Evolutionary conservation across 164 flowering plant genomes (phyloP).

Genomic region (Houttuynia cordata): DNA sequence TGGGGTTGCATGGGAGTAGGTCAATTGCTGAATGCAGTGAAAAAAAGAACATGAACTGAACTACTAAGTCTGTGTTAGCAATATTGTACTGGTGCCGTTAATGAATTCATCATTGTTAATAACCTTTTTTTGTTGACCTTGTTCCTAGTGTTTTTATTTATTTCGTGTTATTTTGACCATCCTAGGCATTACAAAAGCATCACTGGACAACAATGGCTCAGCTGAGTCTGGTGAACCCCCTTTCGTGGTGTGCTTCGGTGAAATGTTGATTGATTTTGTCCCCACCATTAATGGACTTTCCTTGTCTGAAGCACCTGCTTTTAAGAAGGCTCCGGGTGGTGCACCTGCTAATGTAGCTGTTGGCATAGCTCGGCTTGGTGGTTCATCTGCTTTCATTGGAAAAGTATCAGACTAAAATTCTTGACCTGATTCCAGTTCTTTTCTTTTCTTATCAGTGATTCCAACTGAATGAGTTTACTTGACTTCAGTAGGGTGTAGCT

Average conservation of each 20-base stretch:
- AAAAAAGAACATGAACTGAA: no score
- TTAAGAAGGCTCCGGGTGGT: conserved; percentile 95
- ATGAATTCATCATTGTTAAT: conserved; percentile 16
- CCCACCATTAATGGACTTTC: conserved; percentile 77
- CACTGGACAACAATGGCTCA: conserved; percentile 25
- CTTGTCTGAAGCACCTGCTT: conserved; percentile 86
- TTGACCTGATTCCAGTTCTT: background rate
- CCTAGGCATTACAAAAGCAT: conserved; percentile 37
- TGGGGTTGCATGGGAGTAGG: no score
- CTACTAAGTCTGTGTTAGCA: no score
- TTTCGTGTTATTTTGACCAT: conserved; percentile 27
- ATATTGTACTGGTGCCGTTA: conserved; percentile 15
- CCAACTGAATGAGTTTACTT: background rate
- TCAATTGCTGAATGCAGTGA: no score
- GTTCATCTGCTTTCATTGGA: conserved; percentile 89
- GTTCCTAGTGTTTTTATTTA: conserved; percentile 22
- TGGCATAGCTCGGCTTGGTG: conserved; percentile 91
- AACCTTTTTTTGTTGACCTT: conserved; percentile 16
- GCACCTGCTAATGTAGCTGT: conserved; percentile 99
- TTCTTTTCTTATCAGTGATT: no score
- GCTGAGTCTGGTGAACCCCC: conserved; percentile 36
- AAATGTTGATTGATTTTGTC: conserved; percentile 93
- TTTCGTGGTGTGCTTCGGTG: conserved; percentile 89
- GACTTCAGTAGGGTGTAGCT: background rate
- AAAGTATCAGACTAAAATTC: conserved; percentile 34